phyloP scores from a whole-genome alignment of 768 basidiomycete genomes.

The Russula lepida region DNA sequence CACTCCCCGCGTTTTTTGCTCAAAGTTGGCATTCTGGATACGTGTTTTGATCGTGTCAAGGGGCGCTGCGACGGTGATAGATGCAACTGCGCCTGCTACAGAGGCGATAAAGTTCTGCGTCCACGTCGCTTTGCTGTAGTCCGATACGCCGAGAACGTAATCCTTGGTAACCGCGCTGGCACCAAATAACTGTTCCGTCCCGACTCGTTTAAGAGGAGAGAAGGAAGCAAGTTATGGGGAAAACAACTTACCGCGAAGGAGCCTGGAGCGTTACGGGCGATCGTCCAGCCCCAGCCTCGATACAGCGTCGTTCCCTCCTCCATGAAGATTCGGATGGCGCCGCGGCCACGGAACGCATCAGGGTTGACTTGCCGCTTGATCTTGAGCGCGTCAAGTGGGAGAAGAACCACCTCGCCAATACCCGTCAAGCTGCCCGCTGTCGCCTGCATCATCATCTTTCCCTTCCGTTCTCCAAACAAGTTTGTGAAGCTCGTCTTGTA shows the following conservation, averaged over 20 bases:
- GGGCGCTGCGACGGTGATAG: slow-evolving; percentile 92
- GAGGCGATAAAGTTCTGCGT: slow-evolving; percentile 95
- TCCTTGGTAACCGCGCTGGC: slow-evolving; percentile 94
- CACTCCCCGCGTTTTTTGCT: slow-evolving; percentile 69
- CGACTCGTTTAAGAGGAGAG: not conserved
- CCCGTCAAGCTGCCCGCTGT: slow-evolving; percentile 72
- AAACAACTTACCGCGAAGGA: slow-evolving; percentile 71
- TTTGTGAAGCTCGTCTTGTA: slow-evolving; percentile 77
- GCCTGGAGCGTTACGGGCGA: slow-evolving; percentile 95
- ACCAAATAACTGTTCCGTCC: slow-evolving; percentile 71
- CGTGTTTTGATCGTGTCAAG: slow-evolving; percentile 95
- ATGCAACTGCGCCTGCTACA: slow-evolving; percentile 87
- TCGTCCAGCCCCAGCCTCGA: slow-evolving; percentile 98
- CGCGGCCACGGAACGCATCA: slow-evolving; percentile 94
- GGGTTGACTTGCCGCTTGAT: slow-evolving; percentile 99
- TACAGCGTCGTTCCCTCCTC: slow-evolving; percentile 92
- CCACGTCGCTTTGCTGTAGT: slow-evolving; percentile 96
- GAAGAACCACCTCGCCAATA: slow-evolving; percentile 96
- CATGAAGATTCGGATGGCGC: slow-evolving; percentile 77
- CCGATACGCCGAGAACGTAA: slow-evolving; percentile 77
- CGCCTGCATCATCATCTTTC: slow-evolving; percentile 94
- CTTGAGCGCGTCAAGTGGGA: slow-evolving; percentile 94
- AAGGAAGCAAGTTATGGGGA: not conserved
- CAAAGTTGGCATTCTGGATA: slow-evolving; percentile 98
- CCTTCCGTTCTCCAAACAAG: slow-evolving; percentile 87